Evolutionary conservation across 2,329 filamentous ascomycete genomes (phyloP), one percentile per base, ranked within the genome.

Genomic region (Diaporthe destruens): DNA sequence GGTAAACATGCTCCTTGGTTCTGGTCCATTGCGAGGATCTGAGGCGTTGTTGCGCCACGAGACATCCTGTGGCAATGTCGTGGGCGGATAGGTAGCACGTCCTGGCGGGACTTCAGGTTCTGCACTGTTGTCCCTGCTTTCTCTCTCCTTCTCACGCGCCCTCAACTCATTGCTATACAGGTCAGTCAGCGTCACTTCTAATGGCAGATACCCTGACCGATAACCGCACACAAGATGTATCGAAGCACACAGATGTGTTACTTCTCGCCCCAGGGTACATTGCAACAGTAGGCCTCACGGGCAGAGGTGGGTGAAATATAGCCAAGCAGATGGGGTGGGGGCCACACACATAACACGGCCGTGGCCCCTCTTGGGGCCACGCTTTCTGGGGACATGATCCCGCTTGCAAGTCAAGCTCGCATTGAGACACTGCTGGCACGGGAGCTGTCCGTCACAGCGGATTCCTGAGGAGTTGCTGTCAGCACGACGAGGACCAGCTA

Each of bases 301-400:
- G 23, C 56, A 7, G 8, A 3, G 42, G 29, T 25, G 25, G 32
- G 34, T 66, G 23, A 18, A 23, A 14, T 3, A 34, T 54, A 55
- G 20, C 23, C 39, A 59, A 36, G 32, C 23, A 59, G 23, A 32
- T 36, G n/a, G 32, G 9, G 20, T 56, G 42, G 12, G 25, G 34
- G 68, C 51, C 39, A 57, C 72, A 49, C 71, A 74, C 72, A 92
- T 89, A 53, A 92, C 88, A 75, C 90, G 88, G 44, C 89, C 89
- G 73, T 88, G 86, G 65, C 88, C 89, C 36, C 88, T 87, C 77
- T 91, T 92, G 16, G 89, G 89, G 2, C 89, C 89, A 76, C 90
- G 88, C 80, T 90, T 91, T 79, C 89, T 88, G 18, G 89, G 89
- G 55, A 91, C 86, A 77, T 90, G 88, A 77, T 91, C 90, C 79